Evolutionary conservation across 2,329 filamentous ascomycete genomes (phyloP), one percentile per base, ranked within the genome.

Genomic region (Calycina marina): DNA sequence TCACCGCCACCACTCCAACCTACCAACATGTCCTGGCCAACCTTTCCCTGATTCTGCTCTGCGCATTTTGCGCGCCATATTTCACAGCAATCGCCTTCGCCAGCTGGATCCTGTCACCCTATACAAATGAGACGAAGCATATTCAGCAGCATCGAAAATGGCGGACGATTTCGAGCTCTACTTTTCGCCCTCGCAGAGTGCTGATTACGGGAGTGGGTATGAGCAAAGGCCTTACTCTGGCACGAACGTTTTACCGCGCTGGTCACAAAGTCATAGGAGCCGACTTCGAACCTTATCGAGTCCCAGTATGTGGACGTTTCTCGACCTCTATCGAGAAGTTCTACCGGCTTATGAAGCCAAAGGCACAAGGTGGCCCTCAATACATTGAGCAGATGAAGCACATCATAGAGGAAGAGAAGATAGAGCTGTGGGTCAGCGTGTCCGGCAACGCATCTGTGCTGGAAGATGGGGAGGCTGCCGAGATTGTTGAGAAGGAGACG

Each of bases 201-300:
- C 63, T 86, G 10, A 66, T 86, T 25, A 84, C 79, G 0, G 79
- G 80, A 2, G 63, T 84, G 3, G 70, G 72, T 28, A 85, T 82
- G 67, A 63, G 69, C 26, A 80, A 83, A 49, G 79, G 77, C 4
- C 60, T 85, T 3, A 57, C 61, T 0, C 56, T 86, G 6, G 75
- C 78, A 4, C 67, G 80, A 18, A 53, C 68, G 3, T 77, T 84
- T 51, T 62, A 77, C 42, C 53, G 65, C 14, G 62, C 65, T 1
- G 75, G 76, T 2, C 75, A 84, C 50, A 62, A 63, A n/a, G 77
- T 85, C 24, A 65, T 85, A 25, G 79, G 77, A 4, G 77, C 77
- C 8, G 78, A 83, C 46, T 69, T 75, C 31, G 62, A 69, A 29
- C 53, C 59, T 2, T 36, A 53, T 13, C 50, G 56, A n/a, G 50